Evolutionary conservation across 2,329 filamentous ascomycete genomes (phyloP), one percentile per base, ranked within the genome.

Genomic region (Chlorencoelia australis): DNA sequence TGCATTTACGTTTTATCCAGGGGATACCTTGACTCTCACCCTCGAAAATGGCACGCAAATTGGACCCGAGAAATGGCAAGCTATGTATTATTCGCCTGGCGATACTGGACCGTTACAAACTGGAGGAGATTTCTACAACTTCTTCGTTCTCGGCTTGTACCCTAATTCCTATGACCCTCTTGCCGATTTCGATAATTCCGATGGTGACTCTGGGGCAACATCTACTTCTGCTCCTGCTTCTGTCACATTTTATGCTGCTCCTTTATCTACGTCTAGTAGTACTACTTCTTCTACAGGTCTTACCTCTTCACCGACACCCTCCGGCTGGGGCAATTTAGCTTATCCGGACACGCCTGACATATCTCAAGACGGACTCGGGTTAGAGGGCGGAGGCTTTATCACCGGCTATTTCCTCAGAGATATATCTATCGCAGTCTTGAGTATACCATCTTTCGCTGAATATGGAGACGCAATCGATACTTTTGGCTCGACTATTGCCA

Each of bases 1-100:
- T n/a, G n/a, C n/a, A n/a, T n/a, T n/a, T n/a, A 57, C 54, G 3
- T 61, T 63, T 21, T 63, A 60, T 35, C 59, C 59, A 7, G 59
- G 58, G 6, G 52, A 56, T 7, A 45, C 41, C 3, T 56, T 60
- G 3, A 57, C 54, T 0, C 45, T 63, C 27, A 45, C 48, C 0
- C 56, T 62, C 33, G 57, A 57, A 26, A 63, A 63, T 34, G 58
- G 59, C 7, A 62, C 59, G 0, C 37, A 32, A 9, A 35, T 58
- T n/a, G n/a, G n/a, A n/a, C 46, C 53, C 7, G 35, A 52, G 14
- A 33, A 48, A 4, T 61, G 54, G 30, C n/a, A 54, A n/a, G 59
- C 56, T 49, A 30, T 46, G n/a, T 52, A 49, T 14, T 36, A 47
- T 31, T 33, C 32, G 14, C 32, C 46, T 41, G 30, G 44, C 51